Evolutionary conservation across 345 rosid genomes (phyloP), one percentile per base, ranked within the genome.

Genomic region (Triadica sebifera): DNA sequence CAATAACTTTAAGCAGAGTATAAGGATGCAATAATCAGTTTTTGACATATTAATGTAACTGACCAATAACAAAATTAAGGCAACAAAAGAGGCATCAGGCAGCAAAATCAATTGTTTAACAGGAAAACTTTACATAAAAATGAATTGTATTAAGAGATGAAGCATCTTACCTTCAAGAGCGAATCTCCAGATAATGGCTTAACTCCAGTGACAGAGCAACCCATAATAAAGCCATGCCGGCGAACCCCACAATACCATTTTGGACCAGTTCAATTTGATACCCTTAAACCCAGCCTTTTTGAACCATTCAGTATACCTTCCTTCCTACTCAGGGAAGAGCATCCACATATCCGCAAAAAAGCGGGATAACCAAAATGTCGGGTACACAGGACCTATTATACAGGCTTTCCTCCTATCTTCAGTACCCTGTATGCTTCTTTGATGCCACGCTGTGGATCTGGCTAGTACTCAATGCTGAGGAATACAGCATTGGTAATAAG

Each of bases 241-340:
- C 81, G 81, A 29, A 77, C 86, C 66, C 83, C 79, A 5, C 77
- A 79, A 20, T 77, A 83, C 83, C 85, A 83, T 57, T 83, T 79
- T 50, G 85, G 85, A 45, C 83, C 83, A 61, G 77, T 83, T 83
- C 61, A 83, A 65, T 53, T 77, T 41, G 39, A 83, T 75, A 71
- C 77, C 72, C 45, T 74, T 80, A 10, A 83, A 83, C n/a, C 83
- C 83, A 62, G 81, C 86, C 71, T 72, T 83, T 53, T 49, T 61
- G 45, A 83, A 83, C 86, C 83, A 83, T 60, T 83, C 79, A 47
- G 80, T 83, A 71, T 83, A 83, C 77, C 80, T n/a, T n/a, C n/a
- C 86, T 71, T 83, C 79, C 77, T 83, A 83, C 60, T 67, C 77
- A 10, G 81, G 83, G 61, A 83, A 83, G 43, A 83, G 81, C 85